phyloP scores from a whole-genome alignment of 352 stramenopile genomes.

The Globisporangium apiculatum region DNA sequence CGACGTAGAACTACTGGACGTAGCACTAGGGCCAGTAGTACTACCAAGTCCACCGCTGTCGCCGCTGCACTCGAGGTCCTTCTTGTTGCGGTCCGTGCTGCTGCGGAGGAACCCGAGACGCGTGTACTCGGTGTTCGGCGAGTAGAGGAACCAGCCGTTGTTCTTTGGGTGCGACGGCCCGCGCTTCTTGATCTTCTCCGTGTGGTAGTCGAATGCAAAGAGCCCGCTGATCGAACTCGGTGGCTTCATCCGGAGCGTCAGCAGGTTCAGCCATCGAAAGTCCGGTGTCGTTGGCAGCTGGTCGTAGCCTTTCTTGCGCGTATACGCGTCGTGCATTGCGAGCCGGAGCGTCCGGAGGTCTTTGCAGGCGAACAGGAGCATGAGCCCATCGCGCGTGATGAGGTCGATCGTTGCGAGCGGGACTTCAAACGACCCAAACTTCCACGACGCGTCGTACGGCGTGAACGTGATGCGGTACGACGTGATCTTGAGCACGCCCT shows the following conservation, averaged over 20 bases:
- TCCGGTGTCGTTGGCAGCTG: conserved; percentile 69
- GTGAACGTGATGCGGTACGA: conserved; percentile 79
- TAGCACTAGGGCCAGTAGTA: too few relatives aligned
- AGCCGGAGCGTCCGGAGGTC: conserved; percentile 38
- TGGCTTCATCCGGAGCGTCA: conserved; percentile 62
- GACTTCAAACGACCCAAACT: conserved; percentile 82
- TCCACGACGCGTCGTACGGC: conserved; percentile 79
- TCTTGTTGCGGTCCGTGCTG: conserved; percentile 5
- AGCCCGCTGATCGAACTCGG: conserved; percentile 63
- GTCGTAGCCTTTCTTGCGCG: conserved; percentile 74
- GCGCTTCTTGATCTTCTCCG: conserved; percentile 48
- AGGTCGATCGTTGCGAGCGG: conserved; percentile 68
- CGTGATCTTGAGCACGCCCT: conserved; percentile 83
- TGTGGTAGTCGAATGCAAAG: conserved; percentile 82
- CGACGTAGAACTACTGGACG: neutral
- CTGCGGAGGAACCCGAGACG: conserved; percentile 67
- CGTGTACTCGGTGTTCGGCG: conserved; percentile 74
- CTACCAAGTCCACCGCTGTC: neutral
- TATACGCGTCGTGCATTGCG: conserved; percentile 74
- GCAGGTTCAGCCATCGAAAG: conserved; percentile 27
- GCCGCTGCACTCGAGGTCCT: conserved; percentile 13
- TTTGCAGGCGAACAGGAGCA: conserved; percentile 77
- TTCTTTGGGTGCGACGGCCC: conserved; percentile 35
- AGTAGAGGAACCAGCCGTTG: conserved; percentile 82
- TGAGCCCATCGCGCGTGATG: conserved; percentile 74